These are phyloP conservation scores for Opeltia flavorubescens DNA, from an alignment of 495 filamentous ascomycete species.

Conservation along the genomic window DNA sequence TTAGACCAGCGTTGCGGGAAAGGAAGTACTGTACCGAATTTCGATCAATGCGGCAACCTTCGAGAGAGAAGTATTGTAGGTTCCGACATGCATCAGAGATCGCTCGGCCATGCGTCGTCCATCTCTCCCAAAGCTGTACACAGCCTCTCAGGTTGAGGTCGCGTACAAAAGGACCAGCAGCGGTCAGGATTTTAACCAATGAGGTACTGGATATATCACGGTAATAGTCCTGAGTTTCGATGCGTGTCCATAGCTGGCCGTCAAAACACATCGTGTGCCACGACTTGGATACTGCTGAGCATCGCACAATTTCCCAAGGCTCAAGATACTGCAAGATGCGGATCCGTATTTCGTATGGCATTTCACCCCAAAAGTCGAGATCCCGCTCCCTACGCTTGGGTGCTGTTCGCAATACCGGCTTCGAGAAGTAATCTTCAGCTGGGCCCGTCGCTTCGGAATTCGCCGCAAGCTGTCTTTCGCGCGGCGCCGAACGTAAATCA, in stretches of 20 bases:
- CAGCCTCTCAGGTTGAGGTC: constrained; percentile 79
- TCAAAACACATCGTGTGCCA: constrained; percentile 88
- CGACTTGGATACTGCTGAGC: constrained; percentile 61
- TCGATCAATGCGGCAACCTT: constrained; percentile 78
- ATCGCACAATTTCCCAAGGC: constrained; percentile 72
- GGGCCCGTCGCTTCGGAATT: constrained; percentile 18
- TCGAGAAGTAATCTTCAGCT: constrained; percentile 33
- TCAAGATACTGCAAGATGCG: constrained; percentile 60
- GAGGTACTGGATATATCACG: constrained; percentile 69
- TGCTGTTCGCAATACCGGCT: constrained; percentile 19
- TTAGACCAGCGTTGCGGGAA: constrained; percentile 57
- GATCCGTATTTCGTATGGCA: constrained; percentile 74
- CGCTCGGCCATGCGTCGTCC: constrained; percentile 49
- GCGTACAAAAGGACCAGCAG: constrained; percentile 76
- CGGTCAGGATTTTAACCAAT: constrained; percentile 69
- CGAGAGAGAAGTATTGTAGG: constrained; percentile 70
- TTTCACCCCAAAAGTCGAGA: constrained; percentile 63
- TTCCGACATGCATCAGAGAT: constrained; percentile 74
- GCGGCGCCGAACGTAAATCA: constrained; percentile 42
- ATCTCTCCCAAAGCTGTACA: constrained; percentile 63
- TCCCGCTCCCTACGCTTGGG: constrained; percentile 24
- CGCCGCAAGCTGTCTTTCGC: constrained; percentile 16
- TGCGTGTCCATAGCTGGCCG: constrained; percentile 76
- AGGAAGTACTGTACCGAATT: constrained; percentile 68
- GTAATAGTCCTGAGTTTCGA: constrained; percentile 83